Percentiles rank a stretch among this genome's conserved stretches.
phyloP scores from a whole-genome alignment of 2,329 filamentous ascomycete genomes.

The Alternaria sp. region DNA sequence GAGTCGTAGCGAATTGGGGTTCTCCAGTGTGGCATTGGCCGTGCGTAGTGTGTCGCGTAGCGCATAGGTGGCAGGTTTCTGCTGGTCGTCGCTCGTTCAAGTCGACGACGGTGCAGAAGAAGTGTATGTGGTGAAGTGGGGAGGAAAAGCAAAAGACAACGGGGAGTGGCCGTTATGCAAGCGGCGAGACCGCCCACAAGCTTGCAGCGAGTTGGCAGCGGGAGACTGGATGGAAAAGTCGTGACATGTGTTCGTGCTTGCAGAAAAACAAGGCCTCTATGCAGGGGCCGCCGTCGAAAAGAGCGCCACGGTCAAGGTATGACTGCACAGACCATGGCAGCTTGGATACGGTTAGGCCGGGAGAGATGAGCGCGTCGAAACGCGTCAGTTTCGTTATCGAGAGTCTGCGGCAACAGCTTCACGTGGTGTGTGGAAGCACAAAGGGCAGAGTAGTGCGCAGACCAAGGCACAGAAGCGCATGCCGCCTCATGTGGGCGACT shows the following conservation, averaged over 20 bases:
- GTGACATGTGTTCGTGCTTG: conserved; percentile 41
- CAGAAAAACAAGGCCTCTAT: conserved; percentile 22
- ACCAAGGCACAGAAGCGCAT: conserved; percentile 2
- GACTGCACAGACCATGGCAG: conserved; percentile 18
- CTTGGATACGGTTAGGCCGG: conserved; percentile 16
- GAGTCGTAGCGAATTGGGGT: conserved; percentile 33
- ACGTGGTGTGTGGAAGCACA: conserved; percentile 15
- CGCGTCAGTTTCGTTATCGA: conserved; percentile 28
- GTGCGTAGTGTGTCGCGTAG: background rate
- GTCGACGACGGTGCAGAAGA: conserved; percentile 24
- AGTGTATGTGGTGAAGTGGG: conserved; percentile 21
- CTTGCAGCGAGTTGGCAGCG: conserved; percentile 21
- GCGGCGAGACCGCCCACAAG: conserved; percentile 9
- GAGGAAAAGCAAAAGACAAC: conserved; percentile 21
- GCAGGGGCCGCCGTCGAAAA: conserved; percentile 32
- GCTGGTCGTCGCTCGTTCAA: conserved; percentile 25
- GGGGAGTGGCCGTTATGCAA: conserved; percentile 13
- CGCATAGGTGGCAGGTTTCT: conserved; percentile 20
- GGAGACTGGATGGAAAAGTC: conserved; percentile 28
- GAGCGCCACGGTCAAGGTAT: conserved; percentile 8
- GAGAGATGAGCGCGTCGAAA: conserved; percentile 23
- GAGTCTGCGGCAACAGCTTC: conserved; percentile 12
- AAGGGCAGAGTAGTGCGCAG: conserved; percentile 9
- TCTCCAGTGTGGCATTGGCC: conserved; percentile 15
- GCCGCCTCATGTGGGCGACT: conserved; percentile 1